phyloP scores from a whole-genome alignment of 495 filamentous ascomycete species.

The Hypomontagnella monticulosa region DNA sequence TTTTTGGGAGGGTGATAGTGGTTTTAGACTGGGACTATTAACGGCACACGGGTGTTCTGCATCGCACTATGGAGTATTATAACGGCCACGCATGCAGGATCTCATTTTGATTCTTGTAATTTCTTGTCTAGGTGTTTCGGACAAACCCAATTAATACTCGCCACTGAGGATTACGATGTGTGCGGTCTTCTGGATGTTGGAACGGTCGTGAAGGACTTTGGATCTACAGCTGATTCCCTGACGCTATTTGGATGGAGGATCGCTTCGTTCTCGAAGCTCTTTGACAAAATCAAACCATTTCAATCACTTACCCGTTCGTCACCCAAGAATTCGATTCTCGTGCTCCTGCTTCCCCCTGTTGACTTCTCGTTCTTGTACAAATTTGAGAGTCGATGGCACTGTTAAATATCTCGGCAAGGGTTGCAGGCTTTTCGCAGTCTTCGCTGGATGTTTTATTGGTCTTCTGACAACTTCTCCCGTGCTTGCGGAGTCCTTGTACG shows the following conservation, averaged over 20 bases:
- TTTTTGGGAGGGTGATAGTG: constrained; percentile 33
- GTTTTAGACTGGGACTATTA: constrained; percentile 43
- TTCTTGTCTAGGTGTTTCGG: constrained; percentile 49
- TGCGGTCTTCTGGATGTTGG: constrained; percentile 50
- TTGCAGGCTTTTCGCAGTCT: constrained; percentile 25
- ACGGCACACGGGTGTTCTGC: constrained; percentile 44
- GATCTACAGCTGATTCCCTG: constrained; percentile 25
- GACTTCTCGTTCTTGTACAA: constrained; percentile 43
- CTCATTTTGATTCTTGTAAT: constrained; percentile 54
- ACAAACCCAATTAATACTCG: constrained; percentile 27
- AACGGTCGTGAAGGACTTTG: constrained; percentile 38
- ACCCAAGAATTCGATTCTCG: constrained; percentile 47
- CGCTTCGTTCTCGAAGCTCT: constrained; percentile 19
- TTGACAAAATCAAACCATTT: constrained; percentile 47
- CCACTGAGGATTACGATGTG: constrained; percentile 47
- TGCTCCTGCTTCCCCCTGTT: constrained; percentile 31
- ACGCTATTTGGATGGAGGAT: constrained; percentile 23
- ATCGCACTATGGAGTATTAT: constrained; percentile 53
- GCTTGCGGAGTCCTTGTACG: constrained; percentile 43
- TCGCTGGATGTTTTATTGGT: constrained; percentile 56
- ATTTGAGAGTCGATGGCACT: constrained; percentile 35
- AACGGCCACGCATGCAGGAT: constrained; percentile 49
- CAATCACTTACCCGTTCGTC: constrained; percentile 42
- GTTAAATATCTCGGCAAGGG: constrained; percentile 38
- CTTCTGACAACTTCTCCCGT: constrained; percentile 36